Evolutionary conservation across 306 rosid genomes (phyloP).

Genomic region (Citrullus mucosospermus): DNA sequence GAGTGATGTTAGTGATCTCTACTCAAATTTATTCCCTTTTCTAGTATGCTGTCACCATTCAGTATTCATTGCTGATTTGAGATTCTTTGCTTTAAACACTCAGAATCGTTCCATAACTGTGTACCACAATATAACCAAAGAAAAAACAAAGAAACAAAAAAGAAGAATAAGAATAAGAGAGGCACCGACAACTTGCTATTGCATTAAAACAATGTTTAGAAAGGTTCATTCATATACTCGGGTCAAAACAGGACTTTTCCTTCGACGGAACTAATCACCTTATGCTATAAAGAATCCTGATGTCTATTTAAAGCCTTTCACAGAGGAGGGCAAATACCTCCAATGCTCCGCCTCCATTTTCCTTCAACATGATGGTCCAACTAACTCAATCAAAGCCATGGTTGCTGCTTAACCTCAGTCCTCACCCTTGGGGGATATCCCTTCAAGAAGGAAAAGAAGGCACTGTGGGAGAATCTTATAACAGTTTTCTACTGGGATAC

Average conservation of each 20-base stretch:
- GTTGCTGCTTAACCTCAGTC: too few relatives aligned
- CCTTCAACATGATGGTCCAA: background rate
- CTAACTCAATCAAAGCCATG: background rate
- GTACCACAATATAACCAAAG: background rate
- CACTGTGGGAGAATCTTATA: background rate
- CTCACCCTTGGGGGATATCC: too few relatives aligned
- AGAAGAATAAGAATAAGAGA: too few relatives aligned
- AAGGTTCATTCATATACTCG: background rate
- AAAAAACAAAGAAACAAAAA: too few relatives aligned
- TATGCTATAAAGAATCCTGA: background rate
- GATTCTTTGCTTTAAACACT: background rate
- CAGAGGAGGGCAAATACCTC: background rate
- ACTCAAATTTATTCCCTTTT: background rate
- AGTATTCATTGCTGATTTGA: background rate
- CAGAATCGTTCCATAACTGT: background rate
- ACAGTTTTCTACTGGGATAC: background rate
- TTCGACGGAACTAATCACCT: background rate
- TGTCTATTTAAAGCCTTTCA: background rate
- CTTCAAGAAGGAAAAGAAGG: background rate
- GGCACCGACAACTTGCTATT: too few relatives aligned
- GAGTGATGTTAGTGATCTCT: background rate
- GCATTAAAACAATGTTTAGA: too few relatives aligned
- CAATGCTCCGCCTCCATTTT: background rate
- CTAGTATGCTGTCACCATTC: background rate
- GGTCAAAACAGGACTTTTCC: background rate